These are phyloP conservation scores for Xylaria sp. DNA, from an alignment of 2,329 filamentous ascomycete genomes.

Conservation along the genomic window DNA sequence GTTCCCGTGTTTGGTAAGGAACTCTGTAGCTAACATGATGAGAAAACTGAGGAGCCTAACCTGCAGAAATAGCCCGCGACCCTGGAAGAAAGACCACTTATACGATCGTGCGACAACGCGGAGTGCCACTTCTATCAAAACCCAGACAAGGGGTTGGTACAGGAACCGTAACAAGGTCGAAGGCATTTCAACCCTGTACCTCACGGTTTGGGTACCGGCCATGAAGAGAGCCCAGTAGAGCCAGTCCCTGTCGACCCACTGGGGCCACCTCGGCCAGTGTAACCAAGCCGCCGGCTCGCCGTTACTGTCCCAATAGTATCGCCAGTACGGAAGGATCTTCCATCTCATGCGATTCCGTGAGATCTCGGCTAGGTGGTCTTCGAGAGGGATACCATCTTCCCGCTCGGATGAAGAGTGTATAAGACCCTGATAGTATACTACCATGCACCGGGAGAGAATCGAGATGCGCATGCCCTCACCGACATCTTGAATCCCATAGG, in stretches of 20 bases:
- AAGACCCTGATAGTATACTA: constrained; percentile 51
- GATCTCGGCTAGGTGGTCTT: constrained; percentile 36
- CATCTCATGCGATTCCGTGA: neutral
- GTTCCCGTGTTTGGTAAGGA: neutral
- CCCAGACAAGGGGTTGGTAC: neutral
- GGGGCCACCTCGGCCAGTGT: constrained; percentile 31
- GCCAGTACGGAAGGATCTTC: constrained; percentile 23
- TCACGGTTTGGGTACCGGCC: neutral
- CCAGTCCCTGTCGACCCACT: constrained; percentile 22
- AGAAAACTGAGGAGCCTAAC: neutral
- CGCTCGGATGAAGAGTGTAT: constrained; percentile 39
- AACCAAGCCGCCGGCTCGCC: constrained; percentile 6
- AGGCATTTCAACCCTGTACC: neutral
- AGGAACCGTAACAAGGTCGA: neutral
- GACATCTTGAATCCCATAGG: neutral
- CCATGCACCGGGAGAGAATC: constrained; percentile 41
- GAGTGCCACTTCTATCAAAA: neutral
- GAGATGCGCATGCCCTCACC: constrained; percentile 45
- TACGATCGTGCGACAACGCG: neutral
- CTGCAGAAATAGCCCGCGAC: neutral
- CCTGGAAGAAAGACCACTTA: neutral
- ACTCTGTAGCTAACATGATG: neutral
- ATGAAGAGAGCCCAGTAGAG: constrained; percentile 4
- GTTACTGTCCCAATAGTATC: constrained; percentile 22
- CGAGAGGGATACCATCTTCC: constrained; percentile 38